Conservation (phyloP, 495 filamentous ascomycete genomes). For the Annulohypoxylon maeteangense region DNA sequence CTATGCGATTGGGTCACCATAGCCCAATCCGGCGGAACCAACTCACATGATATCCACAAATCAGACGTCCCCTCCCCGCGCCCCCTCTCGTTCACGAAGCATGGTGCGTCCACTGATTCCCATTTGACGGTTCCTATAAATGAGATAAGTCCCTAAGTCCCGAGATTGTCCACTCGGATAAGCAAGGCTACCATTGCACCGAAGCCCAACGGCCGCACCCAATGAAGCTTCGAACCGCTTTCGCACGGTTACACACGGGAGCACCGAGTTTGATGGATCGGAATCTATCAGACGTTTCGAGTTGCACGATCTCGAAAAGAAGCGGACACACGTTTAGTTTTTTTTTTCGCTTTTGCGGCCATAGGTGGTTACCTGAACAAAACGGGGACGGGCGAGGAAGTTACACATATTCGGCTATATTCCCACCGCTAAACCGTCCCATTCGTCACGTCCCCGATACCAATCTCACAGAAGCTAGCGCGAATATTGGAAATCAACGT, state of each 20-base stretch:
- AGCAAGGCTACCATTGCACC: conserved; percentile 40
- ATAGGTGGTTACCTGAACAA: no score
- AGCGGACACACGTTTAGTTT: background rate
- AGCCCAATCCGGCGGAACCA: conserved; percentile 39
- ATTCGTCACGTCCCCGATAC: conserved; percentile 26
- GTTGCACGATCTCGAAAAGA: conserved; percentile 7
- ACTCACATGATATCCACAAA: conserved; percentile 32
- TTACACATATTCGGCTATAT: conserved; percentile 21
- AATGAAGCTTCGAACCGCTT: conserved; percentile 17
- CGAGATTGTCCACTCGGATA: conserved; percentile 32
- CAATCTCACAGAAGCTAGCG: conserved; percentile 34
- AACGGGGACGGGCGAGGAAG: conserved; percentile 14
- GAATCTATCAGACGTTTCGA: conserved; percentile 8
- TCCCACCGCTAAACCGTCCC: background rate
- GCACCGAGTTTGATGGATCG: conserved; percentile 5
- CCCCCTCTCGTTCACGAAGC: conserved; percentile 30
- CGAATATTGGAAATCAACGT: conserved; percentile 17
- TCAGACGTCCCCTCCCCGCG: conserved; percentile 22
- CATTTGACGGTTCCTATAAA: conserved; percentile 31
- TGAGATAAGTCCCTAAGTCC: conserved; percentile 36
- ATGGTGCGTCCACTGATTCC: conserved; percentile 19
- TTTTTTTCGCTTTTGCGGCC: no score
- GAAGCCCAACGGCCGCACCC: conserved; percentile 32
- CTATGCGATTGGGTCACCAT: conserved; percentile 25
- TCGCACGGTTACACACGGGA: conserved; percentile 35